These are phyloP conservation scores for Glycyrrhiza uralensis DNA, from an alignment of 306 rosid genomes.

Conservation along the genomic window DNA sequence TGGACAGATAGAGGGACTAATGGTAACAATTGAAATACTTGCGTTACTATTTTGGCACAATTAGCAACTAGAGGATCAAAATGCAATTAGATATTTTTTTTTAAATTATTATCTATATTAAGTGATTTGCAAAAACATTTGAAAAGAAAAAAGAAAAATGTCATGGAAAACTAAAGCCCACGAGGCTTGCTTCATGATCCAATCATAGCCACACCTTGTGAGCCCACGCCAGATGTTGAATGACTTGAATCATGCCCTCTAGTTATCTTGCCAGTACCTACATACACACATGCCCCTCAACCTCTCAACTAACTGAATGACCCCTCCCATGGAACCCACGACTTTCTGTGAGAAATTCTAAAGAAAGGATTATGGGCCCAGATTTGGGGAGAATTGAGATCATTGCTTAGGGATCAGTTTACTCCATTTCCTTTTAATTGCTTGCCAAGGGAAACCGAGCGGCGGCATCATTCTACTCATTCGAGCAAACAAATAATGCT, in stretches of 20 bases:
- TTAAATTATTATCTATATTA: not conserved
- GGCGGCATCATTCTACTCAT: slow-evolving; percentile 16
- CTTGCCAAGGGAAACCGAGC: slow-evolving; percentile 10
- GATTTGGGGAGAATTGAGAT: not conserved
- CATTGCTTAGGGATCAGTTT: slow-evolving; percentile 24
- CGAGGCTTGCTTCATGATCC: slow-evolving; percentile 73
- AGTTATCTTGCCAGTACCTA: slow-evolving; percentile 21
- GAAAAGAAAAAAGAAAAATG: slow-evolving; percentile 32
- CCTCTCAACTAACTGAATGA: slow-evolving; percentile 35
- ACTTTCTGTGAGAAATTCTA: slow-evolving; percentile 12
- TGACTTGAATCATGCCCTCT: slow-evolving; percentile 16
- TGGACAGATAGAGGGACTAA: too few species aligned
- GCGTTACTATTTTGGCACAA: too few species aligned
- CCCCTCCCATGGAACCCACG: slow-evolving; percentile 42
- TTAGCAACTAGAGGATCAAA: too few species aligned
- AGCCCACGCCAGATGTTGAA: slow-evolving; percentile 43
- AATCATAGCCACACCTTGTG: slow-evolving; percentile 60
- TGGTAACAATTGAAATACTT: too few species aligned
- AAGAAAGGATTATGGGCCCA: not conserved
- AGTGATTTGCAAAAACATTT: slow-evolving; percentile 16
- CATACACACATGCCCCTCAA: slow-evolving; percentile 31
- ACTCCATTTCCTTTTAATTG: slow-evolving; percentile 20
- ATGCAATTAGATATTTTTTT: too few species aligned
- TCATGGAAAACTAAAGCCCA: slow-evolving; percentile 48
- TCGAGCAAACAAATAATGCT: not conserved